Evolutionary conservation across 306 rosid genomes (phyloP).

Genomic region (Castanea crenata): DNA sequence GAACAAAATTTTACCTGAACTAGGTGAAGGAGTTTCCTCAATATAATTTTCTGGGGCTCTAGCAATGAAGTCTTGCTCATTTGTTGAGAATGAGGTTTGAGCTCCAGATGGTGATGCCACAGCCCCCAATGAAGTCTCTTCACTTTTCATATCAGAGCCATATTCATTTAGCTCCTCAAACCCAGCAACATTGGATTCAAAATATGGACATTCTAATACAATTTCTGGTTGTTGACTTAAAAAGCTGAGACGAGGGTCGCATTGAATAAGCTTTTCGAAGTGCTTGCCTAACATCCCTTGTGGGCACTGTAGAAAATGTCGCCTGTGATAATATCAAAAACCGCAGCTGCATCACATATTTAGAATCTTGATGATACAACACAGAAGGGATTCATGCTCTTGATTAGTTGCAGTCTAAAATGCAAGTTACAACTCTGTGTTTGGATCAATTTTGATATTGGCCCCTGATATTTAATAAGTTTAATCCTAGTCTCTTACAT

Average conservation of each 20-base stretch:
- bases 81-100: conserved; percentile 58
- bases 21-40: conserved; percentile 55
- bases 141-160: conserved; percentile 38
- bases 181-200: conserved; percentile 43
- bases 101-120: conserved; percentile 58
- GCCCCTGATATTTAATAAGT: too few relatives aligned
- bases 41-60: conserved; percentile 43
- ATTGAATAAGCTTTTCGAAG: conserved; percentile 79
- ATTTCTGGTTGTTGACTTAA: conserved; percentile 67
- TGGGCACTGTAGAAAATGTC: conserved; percentile 68
- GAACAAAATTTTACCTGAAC: conserved; percentile 55
- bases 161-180: conserved; percentile 41
- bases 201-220: conserved; percentile 65
- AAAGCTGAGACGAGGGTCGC: conserved; percentile 74
- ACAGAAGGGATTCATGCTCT: not conserved
- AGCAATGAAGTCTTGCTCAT: conserved; percentile 46
- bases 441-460: too few relatives aligned
- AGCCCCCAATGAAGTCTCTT: conserved; percentile 48
- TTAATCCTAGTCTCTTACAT: too few relatives aligned
- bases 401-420: too few relatives aligned
- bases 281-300: conserved; percentile 68
- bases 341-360: not conserved
- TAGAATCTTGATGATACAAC: not conserved
- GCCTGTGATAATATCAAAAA: conserved; percentile 38
- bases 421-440: too few relatives aligned